Percentiles rank a stretch among this genome's conserved stretches.
phyloP scores from a whole-genome alignment of 768 basidiomycete species.

The Lactarius quietus region DNA sequence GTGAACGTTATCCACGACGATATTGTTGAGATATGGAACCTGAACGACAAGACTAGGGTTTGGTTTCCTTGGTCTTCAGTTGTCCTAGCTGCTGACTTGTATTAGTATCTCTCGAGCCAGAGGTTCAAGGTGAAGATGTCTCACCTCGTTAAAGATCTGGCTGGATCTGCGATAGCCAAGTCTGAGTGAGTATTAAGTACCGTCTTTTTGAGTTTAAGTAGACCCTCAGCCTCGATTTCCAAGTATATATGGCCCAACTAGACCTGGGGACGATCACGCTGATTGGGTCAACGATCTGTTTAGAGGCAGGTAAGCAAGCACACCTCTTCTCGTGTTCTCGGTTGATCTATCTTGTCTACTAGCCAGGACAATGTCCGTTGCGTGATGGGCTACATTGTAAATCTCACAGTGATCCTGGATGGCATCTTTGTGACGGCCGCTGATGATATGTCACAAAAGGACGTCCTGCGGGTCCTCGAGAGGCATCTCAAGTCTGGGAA shows the following conservation, averaged over 20 bases:
- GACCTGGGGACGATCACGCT: background rate
- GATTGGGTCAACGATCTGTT: background rate
- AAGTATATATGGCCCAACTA: background rate
- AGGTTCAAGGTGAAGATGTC: no score
- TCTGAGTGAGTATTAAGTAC: background rate
- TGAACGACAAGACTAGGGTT: background rate
- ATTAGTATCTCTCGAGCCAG: no score
- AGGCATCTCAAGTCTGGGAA: background rate
- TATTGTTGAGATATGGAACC: slow-evolving; percentile 7
- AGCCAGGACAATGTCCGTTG: slow-evolving; percentile 4
- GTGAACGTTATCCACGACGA: slow-evolving; percentile 4
- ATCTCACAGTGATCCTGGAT: slow-evolving; percentile 4
- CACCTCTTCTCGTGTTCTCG: background rate
- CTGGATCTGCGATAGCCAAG: background rate
- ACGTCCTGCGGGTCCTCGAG: background rate
- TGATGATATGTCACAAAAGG: background rate
- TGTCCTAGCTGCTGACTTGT: background rate
- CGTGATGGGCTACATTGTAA: slow-evolving; percentile 13
- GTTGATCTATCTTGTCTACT: background rate
- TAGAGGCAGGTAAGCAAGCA: background rate
- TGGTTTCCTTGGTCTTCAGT: background rate
- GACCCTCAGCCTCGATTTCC: background rate
- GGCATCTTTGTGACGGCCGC: background rate
- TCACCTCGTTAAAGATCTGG: background rate
- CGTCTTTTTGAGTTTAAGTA: no score